phyloP scores from a whole-genome alignment of 2,329 filamentous ascomycete genomes.

The Stemphylium lycopersici region DNA sequence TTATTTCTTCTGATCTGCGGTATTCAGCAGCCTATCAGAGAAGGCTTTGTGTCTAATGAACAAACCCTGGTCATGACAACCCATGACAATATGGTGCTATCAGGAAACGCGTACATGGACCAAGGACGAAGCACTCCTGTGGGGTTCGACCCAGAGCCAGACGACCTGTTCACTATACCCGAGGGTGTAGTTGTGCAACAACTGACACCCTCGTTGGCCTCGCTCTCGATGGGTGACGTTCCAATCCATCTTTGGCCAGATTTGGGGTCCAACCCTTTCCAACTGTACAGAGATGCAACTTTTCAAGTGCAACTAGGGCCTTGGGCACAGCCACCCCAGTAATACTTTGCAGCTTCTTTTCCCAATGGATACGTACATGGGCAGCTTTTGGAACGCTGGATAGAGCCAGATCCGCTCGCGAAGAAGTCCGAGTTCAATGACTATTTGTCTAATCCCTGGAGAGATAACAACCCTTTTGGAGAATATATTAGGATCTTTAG shows the following conservation, averaged over 20 bases:
- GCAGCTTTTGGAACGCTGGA: constrained; percentile 15
- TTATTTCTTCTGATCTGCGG: constrained; percentile 6
- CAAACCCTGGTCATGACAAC: not conserved
- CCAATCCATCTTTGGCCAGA: not conserved
- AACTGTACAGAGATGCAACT: no score
- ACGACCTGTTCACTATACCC: constrained; percentile 11
- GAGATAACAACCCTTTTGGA: not conserved
- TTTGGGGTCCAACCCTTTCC: not conserved
- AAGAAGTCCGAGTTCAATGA: constrained; percentile 8
- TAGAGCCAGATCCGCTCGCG: constrained; percentile 19
- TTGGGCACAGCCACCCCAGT: not conserved
- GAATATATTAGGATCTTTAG: not conserved
- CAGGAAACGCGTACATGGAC: not conserved
- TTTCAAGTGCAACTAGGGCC: not conserved
- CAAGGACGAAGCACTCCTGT: not conserved
- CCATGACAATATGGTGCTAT: not conserved
- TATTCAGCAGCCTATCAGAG: constrained; percentile 11
- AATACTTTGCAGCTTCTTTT: not conserved
- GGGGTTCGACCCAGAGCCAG: constrained; percentile 14
- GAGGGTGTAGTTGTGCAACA: constrained; percentile 15
- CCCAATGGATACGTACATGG: constrained; percentile 6
- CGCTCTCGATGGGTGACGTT: not conserved
- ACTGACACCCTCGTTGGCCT: constrained; percentile 3
- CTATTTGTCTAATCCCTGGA: constrained; percentile 6
- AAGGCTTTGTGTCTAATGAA: constrained; percentile 4